Evolutionary conservation across 805 yeast genomes (phyloP), one percentile per base, ranked within the genome.

Genomic region (Lipomyces lipofer): DNA sequence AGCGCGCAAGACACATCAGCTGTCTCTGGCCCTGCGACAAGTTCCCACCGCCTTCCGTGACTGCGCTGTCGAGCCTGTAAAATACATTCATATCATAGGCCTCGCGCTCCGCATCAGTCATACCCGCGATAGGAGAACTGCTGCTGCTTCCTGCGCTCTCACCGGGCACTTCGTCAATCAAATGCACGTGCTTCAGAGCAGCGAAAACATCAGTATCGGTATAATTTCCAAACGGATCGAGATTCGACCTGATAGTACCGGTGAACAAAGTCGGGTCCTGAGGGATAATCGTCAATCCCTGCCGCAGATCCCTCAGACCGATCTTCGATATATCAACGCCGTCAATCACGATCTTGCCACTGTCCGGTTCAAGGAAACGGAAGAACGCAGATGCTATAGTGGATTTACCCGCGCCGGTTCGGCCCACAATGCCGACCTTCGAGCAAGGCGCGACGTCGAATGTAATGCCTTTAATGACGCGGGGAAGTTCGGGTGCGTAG

Each of bases 361-460:
- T 52, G 8, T 75, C 78, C 10, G 86, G 70, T 64, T 86, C 94
- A 43, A 76, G 59, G 56, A 74, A 64, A 50, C 84, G 69, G 75
- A 92, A 92, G 63, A 92, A 79, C 1, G 98, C 97, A 6, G 97
- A 88, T 59, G 92, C 90, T 59, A 92, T 91, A 0, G 99, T 92
- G 0, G 97, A 90, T 71, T 92, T 92, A 64, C 99, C 99, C 22
- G 99, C 98, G 70, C 99, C 99, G 0, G 99, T 92, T 71, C 99
- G 83, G 29, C 99, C 99, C 54, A 92, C 97, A 67, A 92, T 86
- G 67, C 98, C 99, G 62, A 92, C 82, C 69, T 94, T 94, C 62
- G 82, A 78, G 60, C 80, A 82, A 27, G 95, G 82, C 43, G 81
- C 82, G 25, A 92, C 95, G 40, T 81, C 78, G 72, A 94, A 92